Percentiles rank a stretch among this genome's conserved stretches.
Conservation (phyloP, 495 filamentous ascomycete genomes). For the Cercophora samala region DNA sequence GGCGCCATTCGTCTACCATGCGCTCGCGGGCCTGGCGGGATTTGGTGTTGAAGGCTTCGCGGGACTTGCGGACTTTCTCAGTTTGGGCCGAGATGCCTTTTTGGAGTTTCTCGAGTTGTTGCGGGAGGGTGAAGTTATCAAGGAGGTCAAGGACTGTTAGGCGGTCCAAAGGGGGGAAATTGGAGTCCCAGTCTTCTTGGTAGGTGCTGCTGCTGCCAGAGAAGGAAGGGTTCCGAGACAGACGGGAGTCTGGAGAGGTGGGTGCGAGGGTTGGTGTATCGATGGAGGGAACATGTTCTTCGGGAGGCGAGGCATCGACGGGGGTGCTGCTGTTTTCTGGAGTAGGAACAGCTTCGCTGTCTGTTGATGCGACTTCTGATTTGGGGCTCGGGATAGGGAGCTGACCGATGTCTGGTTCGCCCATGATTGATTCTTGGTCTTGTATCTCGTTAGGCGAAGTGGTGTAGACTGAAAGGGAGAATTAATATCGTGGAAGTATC, state of each 20-base stretch:
- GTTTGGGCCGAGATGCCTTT: conserved; percentile 73
- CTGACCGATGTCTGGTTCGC: conserved; percentile 41
- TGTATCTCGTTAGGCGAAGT: background rate
- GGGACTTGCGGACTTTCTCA: conserved; percentile 77
- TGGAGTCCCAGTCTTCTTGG: conserved; percentile 82
- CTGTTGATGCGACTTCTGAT: conserved; percentile 43
- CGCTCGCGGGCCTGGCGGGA: conserved; percentile 56
- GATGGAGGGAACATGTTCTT: conserved; percentile 33
- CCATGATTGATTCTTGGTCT: conserved; percentile 36
- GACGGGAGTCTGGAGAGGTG: conserved; percentile 48
- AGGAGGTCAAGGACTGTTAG: conserved; percentile 89
- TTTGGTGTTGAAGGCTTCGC: conserved; percentile 61
- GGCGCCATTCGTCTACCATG: conserved; percentile 84
- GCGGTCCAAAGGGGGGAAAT: conserved; percentile 78
- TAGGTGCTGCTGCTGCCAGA: conserved; percentile 67
- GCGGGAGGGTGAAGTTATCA: conserved; percentile 86
- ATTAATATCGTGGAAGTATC: background rate
- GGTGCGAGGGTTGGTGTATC: conserved; percentile 46
- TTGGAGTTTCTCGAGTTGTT: conserved; percentile 85
- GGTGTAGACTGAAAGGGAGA: background rate
- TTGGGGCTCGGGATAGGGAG: conserved; percentile 32
- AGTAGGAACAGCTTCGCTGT: conserved; percentile 43
- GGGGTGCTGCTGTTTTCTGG: conserved; percentile 41
- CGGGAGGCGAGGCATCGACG: conserved; percentile 38
- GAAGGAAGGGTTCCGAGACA: conserved; percentile 72